A percentile compares a stretch with the other conserved stretches of the same genome.
These are phyloP conservation scores for Exophiala sideris DNA, from an alignment of 2,329 filamentous ascomycete species.

Conservation along the genomic window DNA sequence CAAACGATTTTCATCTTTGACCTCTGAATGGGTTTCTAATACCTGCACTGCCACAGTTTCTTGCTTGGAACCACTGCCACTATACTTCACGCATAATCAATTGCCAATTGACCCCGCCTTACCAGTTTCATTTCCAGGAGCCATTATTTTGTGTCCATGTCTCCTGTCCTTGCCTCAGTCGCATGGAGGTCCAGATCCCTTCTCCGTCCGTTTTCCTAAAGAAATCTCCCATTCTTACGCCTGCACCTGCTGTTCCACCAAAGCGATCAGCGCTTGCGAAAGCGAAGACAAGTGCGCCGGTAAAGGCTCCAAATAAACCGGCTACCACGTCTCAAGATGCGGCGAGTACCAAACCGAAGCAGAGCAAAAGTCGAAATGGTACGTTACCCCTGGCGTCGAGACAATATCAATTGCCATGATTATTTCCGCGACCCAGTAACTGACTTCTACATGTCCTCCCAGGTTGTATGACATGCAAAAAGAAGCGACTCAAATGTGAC, in stretches of 20 bases:
- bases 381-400: conserved; percentile 35
- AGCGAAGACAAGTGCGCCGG: conserved; percentile 30
- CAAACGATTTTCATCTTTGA: no score
- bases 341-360: conserved; percentile 59
- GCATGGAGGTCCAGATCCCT: conserved; percentile 61
- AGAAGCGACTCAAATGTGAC: conserved; percentile 70
- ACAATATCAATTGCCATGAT: not conserved
- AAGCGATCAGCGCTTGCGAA: conserved; percentile 22
- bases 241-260: conserved; percentile 29
- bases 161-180: conserved; percentile 12
- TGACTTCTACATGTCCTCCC: conserved; percentile 21
- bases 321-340: conserved; percentile 30
- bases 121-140: not conserved
- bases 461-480: conserved; percentile 73
- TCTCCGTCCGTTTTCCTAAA: conserved; percentile 55
- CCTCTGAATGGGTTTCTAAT: no score
- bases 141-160: conserved; percentile 17
- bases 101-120: not conserved
- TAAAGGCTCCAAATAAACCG: conserved; percentile 30
- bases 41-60: no score
- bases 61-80: not conserved
- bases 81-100: not conserved
- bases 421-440: conserved; percentile 1
- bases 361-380: conserved; percentile 75
- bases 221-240: conserved; percentile 35